Evolutionary conservation across 1,284 basidiomycete species (phyloP), one percentile per base, ranked within the genome.

Genomic region (Leucoagaricus sp.): DNA sequence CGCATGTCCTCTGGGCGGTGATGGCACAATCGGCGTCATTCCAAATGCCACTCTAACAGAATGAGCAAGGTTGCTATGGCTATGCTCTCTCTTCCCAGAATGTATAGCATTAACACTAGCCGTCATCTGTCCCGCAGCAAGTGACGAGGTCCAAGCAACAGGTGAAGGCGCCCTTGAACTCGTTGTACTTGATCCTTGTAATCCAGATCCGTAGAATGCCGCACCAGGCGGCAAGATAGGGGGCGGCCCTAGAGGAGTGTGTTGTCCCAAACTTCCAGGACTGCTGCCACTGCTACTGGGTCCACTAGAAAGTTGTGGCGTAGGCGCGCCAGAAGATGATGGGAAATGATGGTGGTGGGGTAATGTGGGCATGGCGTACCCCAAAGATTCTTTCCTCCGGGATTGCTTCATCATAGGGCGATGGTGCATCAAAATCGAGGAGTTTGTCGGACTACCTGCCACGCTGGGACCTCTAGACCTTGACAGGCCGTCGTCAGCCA

Each of bases 41-140:
- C 89, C 91, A 64, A 95, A 95, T 42, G 93, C 93, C 25, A 87
- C 78, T 33, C 90, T 85, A 17, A 95, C 87, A 2, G 87, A 89
- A 64, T 90, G 87, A 4, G 87, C 89, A 41, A 93, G 80, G 71
- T 91, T 85, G 64, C 83, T 84, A 58, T 85, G 80, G 51, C 73
- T 69, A 33, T 68, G 68, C 48, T 60, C 59, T 57, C 51, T 65
- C 63, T 55, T 65, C 15, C 41, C 41, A 61, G 48, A 21, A 28
- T 44, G 57, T 21, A 54, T 57, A 49, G 48, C 44, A 33, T 48
- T 47, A 55, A 48, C 55, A 50, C 21, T 63, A 49, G 25, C 61
- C 25, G 49, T 51, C 55, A 52, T 57, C 21, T 53, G 61, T 61
- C 64, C 33, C 10, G 48, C 55, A 26, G 58, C 50, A 3, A 56